A percentile compares a stretch with the other conserved stretches of the same genome.
These are phyloP conservation scores for Tetraselmis striata DNA, from an alignment of 139 green algal species.

Conservation along the genomic window DNA sequence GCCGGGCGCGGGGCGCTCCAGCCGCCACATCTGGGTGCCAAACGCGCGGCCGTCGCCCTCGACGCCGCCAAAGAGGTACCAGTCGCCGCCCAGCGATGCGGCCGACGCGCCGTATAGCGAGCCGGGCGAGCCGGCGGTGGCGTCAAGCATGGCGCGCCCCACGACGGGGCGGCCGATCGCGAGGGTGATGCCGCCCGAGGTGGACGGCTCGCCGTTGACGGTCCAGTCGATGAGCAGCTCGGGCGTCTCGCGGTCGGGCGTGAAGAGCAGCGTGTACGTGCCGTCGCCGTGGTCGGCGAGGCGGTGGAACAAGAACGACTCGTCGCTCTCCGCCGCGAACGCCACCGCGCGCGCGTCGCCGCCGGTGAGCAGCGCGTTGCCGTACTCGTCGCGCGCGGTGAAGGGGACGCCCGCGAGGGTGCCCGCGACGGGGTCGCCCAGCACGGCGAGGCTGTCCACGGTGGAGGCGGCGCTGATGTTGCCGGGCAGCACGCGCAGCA, in stretches of 20 bases:
- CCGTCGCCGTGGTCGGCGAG: neutral
- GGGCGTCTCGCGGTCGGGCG: neutral
- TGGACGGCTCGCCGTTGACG: neutral
- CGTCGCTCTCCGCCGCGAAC: neutral
- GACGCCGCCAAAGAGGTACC: neutral
- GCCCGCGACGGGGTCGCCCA: neutral
- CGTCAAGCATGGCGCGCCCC: neutral
- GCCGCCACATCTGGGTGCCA: neutral
- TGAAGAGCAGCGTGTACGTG: slow-evolving; percentile 2
- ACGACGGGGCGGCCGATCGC: neutral
- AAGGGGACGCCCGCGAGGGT: neutral
- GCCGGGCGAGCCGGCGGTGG: neutral
- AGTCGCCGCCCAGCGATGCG: neutral
- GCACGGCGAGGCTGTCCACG: neutral
- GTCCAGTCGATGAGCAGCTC: neutral
- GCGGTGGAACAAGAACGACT: neutral
- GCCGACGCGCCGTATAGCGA: neutral
- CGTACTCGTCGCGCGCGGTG: neutral
- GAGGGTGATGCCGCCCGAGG: neutral
- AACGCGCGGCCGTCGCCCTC: neutral
- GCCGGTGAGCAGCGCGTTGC: neutral
- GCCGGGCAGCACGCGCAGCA: neutral
- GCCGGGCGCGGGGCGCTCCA: neutral
- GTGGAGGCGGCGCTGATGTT: neutral
- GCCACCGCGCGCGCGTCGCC: neutral